Base-by-base conservation (phyloP, 148 eudicot species). In the Pharnaceum exiguum region DNA sequence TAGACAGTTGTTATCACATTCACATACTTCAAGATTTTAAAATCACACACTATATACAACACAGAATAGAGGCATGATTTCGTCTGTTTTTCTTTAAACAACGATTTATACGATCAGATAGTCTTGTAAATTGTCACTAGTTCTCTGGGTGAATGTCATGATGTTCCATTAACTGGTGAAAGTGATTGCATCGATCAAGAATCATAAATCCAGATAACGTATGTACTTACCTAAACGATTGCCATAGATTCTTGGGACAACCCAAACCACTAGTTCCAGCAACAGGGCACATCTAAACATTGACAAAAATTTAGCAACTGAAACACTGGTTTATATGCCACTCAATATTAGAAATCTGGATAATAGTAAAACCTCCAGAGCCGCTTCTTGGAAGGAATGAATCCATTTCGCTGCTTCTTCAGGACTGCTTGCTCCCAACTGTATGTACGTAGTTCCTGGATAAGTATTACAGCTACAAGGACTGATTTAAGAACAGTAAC, bases 401-500 rank as follows among this genome's bases (percentile, higher is more conserved):
- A 77, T 80, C 89, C 89, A 83, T 68, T 65, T 80, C 50, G 85
- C 89, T 47, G 89, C 83, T 70, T 80, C 85, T 64, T 83, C 89
- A 2, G 83, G 73, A 77, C 82, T 77, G 63, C 75, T 75, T 65
- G 89, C 89, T 35, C 85, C 89, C 67, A 83, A 69, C 89, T 83
- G 71, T 33, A 46, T 26, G 24, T 4, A 50, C 5, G 30, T n/a
- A n/a, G n/a, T n/a, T 33, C 35, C 55, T 40, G 1, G n/a, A 36
- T 40, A 59, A 44, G 19, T 44, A 72, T 19, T 3, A 24, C 45
- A 15, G 13, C 4, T 47, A 13, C 35, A 2, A 9, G 25, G 55
- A 23, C 7, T 35, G 12, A 1, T 32, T 49, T 4, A 43, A 16
- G 7, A 33, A n/a, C 5, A 62, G 56, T 26, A 32, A 25, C 26